Evolutionary conservation across 2,329 filamentous ascomycete species (phyloP).

Genomic region (Ceratocystis diversiconidia): DNA sequence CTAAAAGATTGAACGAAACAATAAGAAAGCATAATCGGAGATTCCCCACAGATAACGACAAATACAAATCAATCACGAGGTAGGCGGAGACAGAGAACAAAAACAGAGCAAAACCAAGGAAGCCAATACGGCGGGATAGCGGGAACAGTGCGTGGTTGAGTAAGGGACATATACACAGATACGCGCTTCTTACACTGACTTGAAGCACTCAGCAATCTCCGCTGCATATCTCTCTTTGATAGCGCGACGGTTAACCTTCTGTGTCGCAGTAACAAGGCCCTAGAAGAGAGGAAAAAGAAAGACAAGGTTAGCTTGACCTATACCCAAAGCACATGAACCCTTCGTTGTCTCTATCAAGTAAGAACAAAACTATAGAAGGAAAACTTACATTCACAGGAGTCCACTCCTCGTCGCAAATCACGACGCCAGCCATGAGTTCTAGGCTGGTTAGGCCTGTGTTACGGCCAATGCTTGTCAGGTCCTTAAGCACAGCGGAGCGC

Average conservation of each 20-base stretch:
- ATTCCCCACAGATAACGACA: neutral
- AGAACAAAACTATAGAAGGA: neutral
- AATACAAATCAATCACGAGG: neutral
- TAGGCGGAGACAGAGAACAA: neutral
- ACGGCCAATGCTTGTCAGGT: constrained; percentile 50
- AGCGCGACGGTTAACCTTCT: constrained; percentile 43
- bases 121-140: neutral
- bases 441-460: constrained; percentile 53
- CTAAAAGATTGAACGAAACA: neutral
- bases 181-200: constrained; percentile 19
- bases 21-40: neutral
- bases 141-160: neutral
- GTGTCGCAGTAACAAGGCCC: constrained; percentile 47
- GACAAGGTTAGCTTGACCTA: constrained; percentile 19
- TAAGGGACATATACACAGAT: neutral
- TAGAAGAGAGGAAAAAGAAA: constrained; percentile 21
- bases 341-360: neutral
- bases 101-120: neutral
- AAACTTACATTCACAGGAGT: constrained; percentile 64
- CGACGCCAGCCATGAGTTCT: constrained; percentile 62
- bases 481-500: constrained; percentile 46
- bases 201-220: constrained; percentile 34
- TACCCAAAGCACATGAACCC: neutral
- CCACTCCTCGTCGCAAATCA: constrained; percentile 77
- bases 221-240: constrained; percentile 37